Conservation (phyloP, 495 filamentous ascomycete species). For the Penicillium cataractarum region DNA sequence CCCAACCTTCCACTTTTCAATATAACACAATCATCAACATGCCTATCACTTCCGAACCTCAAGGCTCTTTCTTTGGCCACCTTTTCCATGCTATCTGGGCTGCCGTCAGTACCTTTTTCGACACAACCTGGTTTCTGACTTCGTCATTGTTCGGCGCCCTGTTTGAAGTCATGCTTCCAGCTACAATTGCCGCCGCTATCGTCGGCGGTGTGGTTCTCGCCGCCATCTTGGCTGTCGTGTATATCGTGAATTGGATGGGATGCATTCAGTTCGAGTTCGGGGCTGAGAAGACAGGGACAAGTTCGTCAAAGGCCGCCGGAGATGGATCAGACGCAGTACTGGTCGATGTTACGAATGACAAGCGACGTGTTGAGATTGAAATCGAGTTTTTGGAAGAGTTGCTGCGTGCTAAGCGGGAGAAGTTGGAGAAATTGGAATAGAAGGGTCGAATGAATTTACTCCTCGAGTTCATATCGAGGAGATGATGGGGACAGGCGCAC, state of each 20-base stretch:
- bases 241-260: background rate
- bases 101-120: background rate
- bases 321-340: background rate
- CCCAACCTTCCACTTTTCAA: background rate
- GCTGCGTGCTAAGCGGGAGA: constrained; percentile 3
- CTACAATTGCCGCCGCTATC: background rate
- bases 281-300: background rate
- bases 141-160: background rate
- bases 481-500: background rate
- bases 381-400: constrained; percentile 4
- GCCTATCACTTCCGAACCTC: background rate
- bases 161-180: background rate
- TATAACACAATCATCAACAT: background rate
- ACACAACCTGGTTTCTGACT: background rate
- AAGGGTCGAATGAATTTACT: background rate
- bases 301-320: background rate
- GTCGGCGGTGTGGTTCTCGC: background rate
- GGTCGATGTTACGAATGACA: background rate
- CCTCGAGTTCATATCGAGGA: background rate
- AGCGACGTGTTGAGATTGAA: background rate
- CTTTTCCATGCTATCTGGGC: background rate
- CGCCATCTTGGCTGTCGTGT: background rate
- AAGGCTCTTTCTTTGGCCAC: background rate
- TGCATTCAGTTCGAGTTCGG: background rate
- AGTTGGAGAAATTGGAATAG: background rate